phyloP scores from a whole-genome alignment of 176 grass and related monocot genomes.

The Ensete glaucum region DNA sequence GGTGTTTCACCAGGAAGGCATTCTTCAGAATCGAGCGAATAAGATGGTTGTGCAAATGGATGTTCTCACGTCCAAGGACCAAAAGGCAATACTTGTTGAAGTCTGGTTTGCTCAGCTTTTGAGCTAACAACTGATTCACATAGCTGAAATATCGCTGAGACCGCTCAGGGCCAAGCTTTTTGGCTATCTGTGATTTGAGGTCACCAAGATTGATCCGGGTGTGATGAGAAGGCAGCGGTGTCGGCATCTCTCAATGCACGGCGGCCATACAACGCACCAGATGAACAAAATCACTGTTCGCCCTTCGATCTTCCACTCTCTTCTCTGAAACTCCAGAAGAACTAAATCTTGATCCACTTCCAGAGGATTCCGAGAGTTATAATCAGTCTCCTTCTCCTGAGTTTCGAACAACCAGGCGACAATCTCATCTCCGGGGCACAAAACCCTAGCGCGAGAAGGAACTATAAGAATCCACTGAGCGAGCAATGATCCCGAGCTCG shows the following conservation, averaged over 20 bases:
- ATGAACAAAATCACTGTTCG: slow-evolving; percentile 3
- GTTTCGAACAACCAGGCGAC: background rate
- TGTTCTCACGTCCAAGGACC: slow-evolving; percentile 57
- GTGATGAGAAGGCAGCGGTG: slow-evolving; percentile 20
- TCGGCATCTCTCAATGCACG: slow-evolving; percentile 17
- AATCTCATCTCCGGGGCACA: slow-evolving; percentile 2
- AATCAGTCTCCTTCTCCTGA: background rate
- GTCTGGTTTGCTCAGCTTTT: slow-evolving; percentile 69
- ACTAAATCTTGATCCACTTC: background rate
- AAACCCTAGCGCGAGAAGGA: slow-evolving; percentile 2
- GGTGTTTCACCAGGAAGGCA: slow-evolving; percentile 33
- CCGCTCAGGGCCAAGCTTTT: slow-evolving; percentile 53
- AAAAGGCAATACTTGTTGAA: slow-evolving; percentile 62
- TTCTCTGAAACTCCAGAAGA: background rate
- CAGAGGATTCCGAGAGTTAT: background rate
- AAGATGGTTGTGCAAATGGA: slow-evolving; percentile 75
- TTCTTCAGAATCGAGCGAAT: slow-evolving; percentile 63
- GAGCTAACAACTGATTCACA: slow-evolving; percentile 58
- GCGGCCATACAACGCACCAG: background rate
- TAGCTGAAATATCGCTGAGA: slow-evolving; percentile 65
- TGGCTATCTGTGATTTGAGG: slow-evolving; percentile 67
- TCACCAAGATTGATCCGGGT: slow-evolving; percentile 58
- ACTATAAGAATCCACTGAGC: background rate
- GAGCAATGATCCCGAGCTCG: background rate
- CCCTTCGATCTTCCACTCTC: background rate